Conservation (phyloP, 768 basidiomycete species). For the Boletus tomentosulus region DNA sequence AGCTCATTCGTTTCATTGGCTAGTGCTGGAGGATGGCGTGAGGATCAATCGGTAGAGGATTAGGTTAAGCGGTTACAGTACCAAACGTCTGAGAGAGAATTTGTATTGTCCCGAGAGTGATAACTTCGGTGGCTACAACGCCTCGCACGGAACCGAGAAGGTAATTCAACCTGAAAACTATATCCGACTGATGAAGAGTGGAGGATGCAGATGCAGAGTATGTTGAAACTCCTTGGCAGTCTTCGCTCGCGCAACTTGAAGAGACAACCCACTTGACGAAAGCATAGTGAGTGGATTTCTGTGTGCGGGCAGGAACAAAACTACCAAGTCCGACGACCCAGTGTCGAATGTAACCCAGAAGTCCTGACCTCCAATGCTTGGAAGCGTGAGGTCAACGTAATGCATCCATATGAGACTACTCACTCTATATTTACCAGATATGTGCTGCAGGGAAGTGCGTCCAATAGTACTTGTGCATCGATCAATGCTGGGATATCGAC, state of each 20-base stretch:
- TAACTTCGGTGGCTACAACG: slow-evolving; percentile 45
- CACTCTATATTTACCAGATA: slow-evolving; percentile 39
- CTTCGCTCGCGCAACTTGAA: slow-evolving; percentile 38
- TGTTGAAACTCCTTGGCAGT: slow-evolving; percentile 42
- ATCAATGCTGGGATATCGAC: slow-evolving; percentile 8
- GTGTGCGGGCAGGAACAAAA: slow-evolving; percentile 1
- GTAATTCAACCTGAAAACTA: slow-evolving; percentile 44
- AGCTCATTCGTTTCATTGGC: too few species aligned
- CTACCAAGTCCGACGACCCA: slow-evolving; percentile 54
- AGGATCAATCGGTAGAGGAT: too few species aligned
- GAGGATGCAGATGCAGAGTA: slow-evolving; percentile 34
- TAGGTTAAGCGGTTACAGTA: too few species aligned
- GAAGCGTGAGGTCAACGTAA: slow-evolving; percentile 1
- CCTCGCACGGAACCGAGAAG: slow-evolving; percentile 52
- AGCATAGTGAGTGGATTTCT: slow-evolving; percentile 2
- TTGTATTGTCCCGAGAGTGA: slow-evolving; percentile 43
- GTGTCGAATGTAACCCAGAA: slow-evolving; percentile 51
- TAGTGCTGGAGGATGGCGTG: too few species aligned
- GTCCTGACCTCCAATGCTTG: slow-evolving; percentile 40
- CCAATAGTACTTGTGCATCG: background rate
- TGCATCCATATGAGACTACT: slow-evolving; percentile 1
- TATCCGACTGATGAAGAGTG: slow-evolving; percentile 30
- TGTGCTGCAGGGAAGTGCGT: slow-evolving; percentile 26
- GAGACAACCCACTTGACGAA: slow-evolving; percentile 49
- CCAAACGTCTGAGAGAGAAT: slow-evolving; percentile 49